Percentiles rank a stretch among this genome's conserved stretches.
These are phyloP conservation scores for Beta vulgaris DNA, from an alignment of 148 eudicot genomes.

Conservation along the genomic window DNA sequence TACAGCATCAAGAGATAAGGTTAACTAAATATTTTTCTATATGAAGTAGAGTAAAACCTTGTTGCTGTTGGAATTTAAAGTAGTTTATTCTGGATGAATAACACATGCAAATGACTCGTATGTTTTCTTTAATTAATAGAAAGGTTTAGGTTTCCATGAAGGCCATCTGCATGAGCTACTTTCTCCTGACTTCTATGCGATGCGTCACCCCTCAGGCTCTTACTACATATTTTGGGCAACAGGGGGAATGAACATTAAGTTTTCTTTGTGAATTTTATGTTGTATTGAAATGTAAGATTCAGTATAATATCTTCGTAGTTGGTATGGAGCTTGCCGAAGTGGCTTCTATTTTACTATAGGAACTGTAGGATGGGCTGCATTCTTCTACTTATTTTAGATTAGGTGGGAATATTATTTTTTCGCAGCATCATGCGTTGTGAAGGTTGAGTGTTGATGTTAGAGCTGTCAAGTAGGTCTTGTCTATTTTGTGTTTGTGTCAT, in stretches of 20 bases:
- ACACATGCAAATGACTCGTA: background rate
- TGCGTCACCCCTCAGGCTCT: background rate
- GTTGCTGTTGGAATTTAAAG: background rate
- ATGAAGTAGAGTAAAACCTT: background rate
- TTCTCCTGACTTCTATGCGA: background rate
- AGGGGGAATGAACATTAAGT: background rate
- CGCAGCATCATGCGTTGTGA: too few relatives aligned
- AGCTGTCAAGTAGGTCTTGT: too few relatives aligned
- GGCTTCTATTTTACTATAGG: too few relatives aligned
- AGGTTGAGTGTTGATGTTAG: too few relatives aligned
- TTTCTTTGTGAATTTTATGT: background rate
- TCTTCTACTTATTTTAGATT: too few relatives aligned
- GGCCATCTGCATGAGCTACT: background rate
- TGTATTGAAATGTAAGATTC: too few relatives aligned
- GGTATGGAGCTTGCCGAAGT: too few relatives aligned
- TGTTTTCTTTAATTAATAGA: background rate
- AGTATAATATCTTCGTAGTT: too few relatives aligned
- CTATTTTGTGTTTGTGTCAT: too few relatives aligned
- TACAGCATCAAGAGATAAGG: constrained; percentile 94
- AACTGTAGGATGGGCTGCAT: too few relatives aligned
- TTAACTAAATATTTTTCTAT: too few relatives aligned
- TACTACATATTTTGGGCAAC: background rate
- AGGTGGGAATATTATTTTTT: too few relatives aligned
- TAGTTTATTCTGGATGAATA: background rate
- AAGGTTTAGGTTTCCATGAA: background rate